These are phyloP conservation scores for Carex pumila DNA, from an alignment of 176 grass and related monocot species.

Conservation along the genomic window DNA sequence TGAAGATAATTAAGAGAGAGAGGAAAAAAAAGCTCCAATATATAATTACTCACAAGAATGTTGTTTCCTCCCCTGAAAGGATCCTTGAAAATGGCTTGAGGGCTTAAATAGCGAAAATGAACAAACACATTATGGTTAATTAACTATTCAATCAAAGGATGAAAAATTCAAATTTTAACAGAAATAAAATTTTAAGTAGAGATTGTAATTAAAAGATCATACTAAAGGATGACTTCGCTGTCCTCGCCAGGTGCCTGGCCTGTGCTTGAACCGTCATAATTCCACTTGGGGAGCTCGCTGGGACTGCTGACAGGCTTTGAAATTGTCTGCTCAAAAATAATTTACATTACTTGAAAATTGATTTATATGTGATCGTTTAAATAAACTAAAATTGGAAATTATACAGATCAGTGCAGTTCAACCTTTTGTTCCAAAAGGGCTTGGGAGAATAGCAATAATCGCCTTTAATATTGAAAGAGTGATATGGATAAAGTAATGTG, in stretches of 20 bases:
- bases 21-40: not conserved
- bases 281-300: conserved; percentile 90
- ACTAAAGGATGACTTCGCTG: conserved; percentile 88
- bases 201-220: conserved; percentile 4
- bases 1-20: not conserved
- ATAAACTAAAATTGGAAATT: not conserved
- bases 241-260: conserved; percentile 73
- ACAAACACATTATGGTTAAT: not conserved
- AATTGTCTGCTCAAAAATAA: conserved; percentile 46
- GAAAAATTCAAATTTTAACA: not conserved
- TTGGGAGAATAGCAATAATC: too few relatives aligned
- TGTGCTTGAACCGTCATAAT: conserved; percentile 96
- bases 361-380: not conserved
- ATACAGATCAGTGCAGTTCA: not conserved
- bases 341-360: not conserved
- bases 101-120: conserved; percentile 25
- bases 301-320: conserved; percentile 57
- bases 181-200: not conserved
- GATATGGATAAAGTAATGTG: not conserved
- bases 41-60: conserved; percentile 50
- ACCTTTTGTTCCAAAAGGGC: not conserved
- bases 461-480: too few relatives aligned
- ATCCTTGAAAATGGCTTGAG: conserved; percentile 83
- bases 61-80: conserved; percentile 93
- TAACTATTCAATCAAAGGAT: not conserved